Evolutionary conservation across 805 yeast species (phyloP).

Genomic region (Candida nonsorbophila): DNA sequence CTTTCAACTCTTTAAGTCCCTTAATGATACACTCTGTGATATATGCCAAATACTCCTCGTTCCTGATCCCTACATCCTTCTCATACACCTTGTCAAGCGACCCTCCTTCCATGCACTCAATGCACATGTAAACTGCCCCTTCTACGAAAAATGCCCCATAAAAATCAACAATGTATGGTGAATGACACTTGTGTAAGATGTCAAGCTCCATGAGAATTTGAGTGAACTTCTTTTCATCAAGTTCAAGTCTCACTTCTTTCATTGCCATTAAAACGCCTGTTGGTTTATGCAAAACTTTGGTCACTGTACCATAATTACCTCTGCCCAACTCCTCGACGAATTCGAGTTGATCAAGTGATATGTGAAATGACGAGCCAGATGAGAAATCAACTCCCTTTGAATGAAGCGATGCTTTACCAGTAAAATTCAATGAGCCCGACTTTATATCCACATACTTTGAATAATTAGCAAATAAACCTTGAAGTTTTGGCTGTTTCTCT

Average conservation of each 20-base stretch:
- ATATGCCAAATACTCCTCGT: slow-evolving; percentile 74
- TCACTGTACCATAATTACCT: slow-evolving; percentile 95
- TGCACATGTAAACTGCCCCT: slow-evolving; percentile 97
- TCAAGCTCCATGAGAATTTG: slow-evolving; percentile 96
- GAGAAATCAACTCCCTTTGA: slow-evolving; percentile 89
- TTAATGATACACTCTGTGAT: slow-evolving; percentile 74
- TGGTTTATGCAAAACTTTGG: slow-evolving; percentile 89
- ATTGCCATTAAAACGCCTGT: slow-evolving; percentile 92
- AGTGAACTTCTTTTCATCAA: slow-evolving; percentile 89
- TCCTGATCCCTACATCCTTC: slow-evolving; percentile 50
- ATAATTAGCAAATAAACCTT: slow-evolving; percentile 75
- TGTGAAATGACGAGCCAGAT: slow-evolving; percentile 81
- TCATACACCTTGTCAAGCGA: slow-evolving; percentile 84
- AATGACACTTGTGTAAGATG: slow-evolving; percentile 83
- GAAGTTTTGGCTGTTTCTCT: slow-evolving; percentile 28
- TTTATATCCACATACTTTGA: slow-evolving; percentile 86
- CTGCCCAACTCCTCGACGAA: slow-evolving; percentile 86
- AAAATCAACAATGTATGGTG: slow-evolving; percentile 90
- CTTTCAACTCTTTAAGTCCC: slow-evolving; percentile 82
- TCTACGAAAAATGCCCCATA: slow-evolving; percentile 97
- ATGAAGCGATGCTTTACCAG: slow-evolving; percentile 89
- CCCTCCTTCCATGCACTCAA: slow-evolving; percentile 97
- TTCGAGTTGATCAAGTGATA: slow-evolving; percentile 78
- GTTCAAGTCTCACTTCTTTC: slow-evolving; percentile 91
- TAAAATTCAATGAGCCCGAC: slow-evolving; percentile 86